Percentiles rank a stretch among this genome's conserved stretches.
Evolutionary conservation across 2,329 filamentous ascomycete species (phyloP).

Genomic region (Trichoderma sp.): DNA sequence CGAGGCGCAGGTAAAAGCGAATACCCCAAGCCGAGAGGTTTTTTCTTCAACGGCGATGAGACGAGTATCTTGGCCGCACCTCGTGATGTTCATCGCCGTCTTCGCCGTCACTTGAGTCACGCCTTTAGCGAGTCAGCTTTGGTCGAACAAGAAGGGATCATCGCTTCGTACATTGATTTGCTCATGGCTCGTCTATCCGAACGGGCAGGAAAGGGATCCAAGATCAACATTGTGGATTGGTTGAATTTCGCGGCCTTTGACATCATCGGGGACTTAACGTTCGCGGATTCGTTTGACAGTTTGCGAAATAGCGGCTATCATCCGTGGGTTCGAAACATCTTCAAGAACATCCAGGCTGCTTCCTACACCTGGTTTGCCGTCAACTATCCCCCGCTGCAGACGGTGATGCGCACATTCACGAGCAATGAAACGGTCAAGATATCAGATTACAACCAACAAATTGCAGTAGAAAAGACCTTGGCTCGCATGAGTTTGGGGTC

Average conservation of each 20-base stretch:
- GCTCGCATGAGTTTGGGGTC: conserved; percentile 25
- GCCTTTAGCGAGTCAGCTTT: conserved; percentile 36
- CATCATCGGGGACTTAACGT: conserved; percentile 29
- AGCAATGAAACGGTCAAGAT: too few relatives aligned
- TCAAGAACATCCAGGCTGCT: conserved; percentile 2
- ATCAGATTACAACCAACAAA: too few relatives aligned
- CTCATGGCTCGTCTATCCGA: conserved; percentile 16
- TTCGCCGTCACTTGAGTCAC: conserved; percentile 31
- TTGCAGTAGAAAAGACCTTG: neutral
- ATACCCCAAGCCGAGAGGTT: conserved; percentile 12
- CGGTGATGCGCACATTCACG: too few relatives aligned
- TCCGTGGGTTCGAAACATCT: conserved; percentile 31
- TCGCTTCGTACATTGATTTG: conserved; percentile 31
- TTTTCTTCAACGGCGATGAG: conserved; percentile 19
- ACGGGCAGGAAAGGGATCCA: conserved; percentile 20
- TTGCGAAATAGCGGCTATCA: conserved; percentile 33
- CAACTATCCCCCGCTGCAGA: too few relatives aligned
- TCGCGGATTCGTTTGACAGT: conserved; percentile 44
- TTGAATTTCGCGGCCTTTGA: neutral
- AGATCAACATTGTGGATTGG: neutral
- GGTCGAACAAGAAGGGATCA: conserved; percentile 34
- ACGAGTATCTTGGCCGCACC: conserved; percentile 24
- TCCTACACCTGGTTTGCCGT: too few relatives aligned
- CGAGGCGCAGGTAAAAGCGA: conserved; percentile 23
- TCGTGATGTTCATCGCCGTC: conserved; percentile 25